Evolutionary conservation across 2,329 filamentous ascomycete genomes (phyloP).

Genomic region (Colletotrichum gloeosporioides): DNA sequence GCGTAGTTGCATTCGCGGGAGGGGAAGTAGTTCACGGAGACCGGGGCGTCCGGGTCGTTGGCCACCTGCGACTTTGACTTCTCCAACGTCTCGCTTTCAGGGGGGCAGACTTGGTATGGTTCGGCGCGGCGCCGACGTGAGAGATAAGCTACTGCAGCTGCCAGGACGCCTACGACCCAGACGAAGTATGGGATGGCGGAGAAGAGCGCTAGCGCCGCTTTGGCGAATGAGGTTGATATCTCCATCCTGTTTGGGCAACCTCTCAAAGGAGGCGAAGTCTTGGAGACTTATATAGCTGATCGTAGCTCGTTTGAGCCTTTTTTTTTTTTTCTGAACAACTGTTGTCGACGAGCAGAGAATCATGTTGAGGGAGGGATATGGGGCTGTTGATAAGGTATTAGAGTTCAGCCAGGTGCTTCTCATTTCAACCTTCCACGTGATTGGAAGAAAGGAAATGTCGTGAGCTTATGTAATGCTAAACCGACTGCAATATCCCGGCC

Average conservation of each 20-base stretch:
- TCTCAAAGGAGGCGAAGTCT: not conserved
- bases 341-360: not conserved
- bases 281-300: not conserved
- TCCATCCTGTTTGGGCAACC: not conserved
- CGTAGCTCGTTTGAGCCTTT: not conserved
- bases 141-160: not conserved
- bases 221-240: not conserved
- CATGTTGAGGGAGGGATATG: not conserved
- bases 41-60: not conserved
- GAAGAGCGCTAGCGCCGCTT: not conserved
- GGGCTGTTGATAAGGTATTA: not conserved
- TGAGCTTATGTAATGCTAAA: not conserved
- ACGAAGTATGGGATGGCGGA: not conserved
- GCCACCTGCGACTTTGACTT: not conserved
- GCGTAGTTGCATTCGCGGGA: conserved; percentile 23
- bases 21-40: conserved; percentile 23
- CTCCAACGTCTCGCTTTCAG: not conserved
- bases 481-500: not conserved
- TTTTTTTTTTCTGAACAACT: not conserved
- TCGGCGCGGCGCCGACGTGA: not conserved
- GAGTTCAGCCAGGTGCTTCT: not conserved
- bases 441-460: not conserved
- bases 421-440: not conserved
- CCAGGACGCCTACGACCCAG: not conserved
- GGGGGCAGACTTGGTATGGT: not conserved